Evolutionary conservation across 495 filamentous ascomycete genomes (phyloP).

Genomic region (Sordaria brevicollis): DNA sequence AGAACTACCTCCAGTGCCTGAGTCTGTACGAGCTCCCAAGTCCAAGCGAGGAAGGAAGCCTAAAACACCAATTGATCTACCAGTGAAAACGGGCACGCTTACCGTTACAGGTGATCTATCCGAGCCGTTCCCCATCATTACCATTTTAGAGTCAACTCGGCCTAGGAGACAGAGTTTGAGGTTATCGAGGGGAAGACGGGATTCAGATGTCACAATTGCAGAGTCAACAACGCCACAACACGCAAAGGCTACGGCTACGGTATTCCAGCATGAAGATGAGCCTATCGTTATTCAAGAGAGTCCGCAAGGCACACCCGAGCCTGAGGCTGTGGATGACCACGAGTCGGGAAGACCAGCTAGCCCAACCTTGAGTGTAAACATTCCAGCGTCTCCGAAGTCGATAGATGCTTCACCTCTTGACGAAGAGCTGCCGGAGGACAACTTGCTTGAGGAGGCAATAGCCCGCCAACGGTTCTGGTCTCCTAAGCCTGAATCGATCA

Average conservation of each 20-base stretch:
- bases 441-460: neutral
- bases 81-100: neutral
- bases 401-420: neutral
- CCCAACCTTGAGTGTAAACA: neutral
- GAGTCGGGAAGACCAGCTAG: neutral
- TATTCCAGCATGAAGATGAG: neutral
- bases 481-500: neutral
- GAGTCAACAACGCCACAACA: neutral
- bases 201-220: neutral
- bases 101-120: neutral
- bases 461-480: neutral
- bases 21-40: neutral
- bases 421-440: neutral
- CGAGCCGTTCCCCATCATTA: neutral
- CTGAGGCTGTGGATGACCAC: neutral
- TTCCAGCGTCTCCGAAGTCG: neutral
- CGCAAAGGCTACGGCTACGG: neutral
- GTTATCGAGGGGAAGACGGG: neutral
- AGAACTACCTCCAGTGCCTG: slow-evolving; percentile 14
- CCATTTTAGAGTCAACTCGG: neutral
- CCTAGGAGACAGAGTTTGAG: neutral
- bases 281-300: neutral
- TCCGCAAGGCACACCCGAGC: neutral
- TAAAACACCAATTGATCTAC: neutral
- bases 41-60: neutral